These are phyloP conservation scores for Paratinospora sagittata DNA, from an alignment of 164 flowering plant species.

Conservation along the genomic window DNA sequence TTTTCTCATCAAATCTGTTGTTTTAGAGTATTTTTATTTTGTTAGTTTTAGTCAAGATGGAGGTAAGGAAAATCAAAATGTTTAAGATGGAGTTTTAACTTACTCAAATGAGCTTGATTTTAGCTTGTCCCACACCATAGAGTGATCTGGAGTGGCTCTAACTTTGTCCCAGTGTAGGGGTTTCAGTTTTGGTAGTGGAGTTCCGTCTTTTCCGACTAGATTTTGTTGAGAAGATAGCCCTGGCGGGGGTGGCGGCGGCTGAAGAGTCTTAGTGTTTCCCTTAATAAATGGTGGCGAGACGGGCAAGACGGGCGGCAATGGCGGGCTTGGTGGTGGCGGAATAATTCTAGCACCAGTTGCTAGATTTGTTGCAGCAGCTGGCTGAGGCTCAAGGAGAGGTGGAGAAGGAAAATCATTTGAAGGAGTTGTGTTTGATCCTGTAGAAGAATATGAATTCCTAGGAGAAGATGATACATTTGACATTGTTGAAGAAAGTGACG, in stretches of 20 bases:
- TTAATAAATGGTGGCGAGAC: slow-evolving; percentile 42
- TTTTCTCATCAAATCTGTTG: slow-evolving; percentile 89
- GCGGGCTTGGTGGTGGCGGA: slow-evolving; percentile 25
- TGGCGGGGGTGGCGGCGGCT: slow-evolving; percentile 59
- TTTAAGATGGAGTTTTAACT: slow-evolving; percentile 18
- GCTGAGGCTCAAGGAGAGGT: slow-evolving; percentile 2
- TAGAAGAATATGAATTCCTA: slow-evolving; percentile 24
- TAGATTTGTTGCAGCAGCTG: slow-evolving; percentile 11
- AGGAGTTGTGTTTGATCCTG: slow-evolving; percentile 23
- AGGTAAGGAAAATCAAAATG: neutral
- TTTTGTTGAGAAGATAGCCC: slow-evolving; percentile 29
- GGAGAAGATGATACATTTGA: slow-evolving; percentile 19
- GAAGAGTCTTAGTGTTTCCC: slow-evolving; percentile 18
- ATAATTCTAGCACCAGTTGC: neutral
- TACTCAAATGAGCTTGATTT: slow-evolving; percentile 92
- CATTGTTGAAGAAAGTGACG: slow-evolving; percentile 17
- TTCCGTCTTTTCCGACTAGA: slow-evolving; percentile 65
- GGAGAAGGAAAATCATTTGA: slow-evolving; percentile 8
- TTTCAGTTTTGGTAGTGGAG: slow-evolving; percentile 77
- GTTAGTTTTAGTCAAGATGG: neutral
- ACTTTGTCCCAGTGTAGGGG: slow-evolving; percentile 99
- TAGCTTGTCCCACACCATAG: slow-evolving; percentile 94
- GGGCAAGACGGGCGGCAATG: slow-evolving; percentile 19
- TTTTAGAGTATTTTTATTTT: neutral
- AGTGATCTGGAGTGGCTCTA: slow-evolving; percentile 65